Conservation (phyloP, 1,284 basidiomycete species). For the Hortiboletus rubellus region DNA sequence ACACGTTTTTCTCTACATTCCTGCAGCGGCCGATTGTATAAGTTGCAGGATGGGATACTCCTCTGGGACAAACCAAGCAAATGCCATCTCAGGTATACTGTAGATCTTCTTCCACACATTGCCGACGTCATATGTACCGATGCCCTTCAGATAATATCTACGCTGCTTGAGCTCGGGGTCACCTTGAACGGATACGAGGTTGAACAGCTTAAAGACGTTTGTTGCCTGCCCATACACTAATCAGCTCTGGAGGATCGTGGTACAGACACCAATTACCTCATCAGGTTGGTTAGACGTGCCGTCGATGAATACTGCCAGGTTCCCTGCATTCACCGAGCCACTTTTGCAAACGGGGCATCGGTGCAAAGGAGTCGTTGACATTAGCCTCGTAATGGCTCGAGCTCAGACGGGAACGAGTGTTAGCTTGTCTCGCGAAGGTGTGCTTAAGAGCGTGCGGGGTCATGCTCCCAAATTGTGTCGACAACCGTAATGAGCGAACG, state of each 20-base stretch:
- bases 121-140: not conserved
- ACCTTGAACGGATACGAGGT: not conserved
- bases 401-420: no score
- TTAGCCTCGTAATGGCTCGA: not conserved
- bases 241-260: not conserved
- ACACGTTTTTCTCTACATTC: slow-evolving; percentile 21
- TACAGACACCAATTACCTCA: not conserved
- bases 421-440: no score
- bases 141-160: not conserved
- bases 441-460: no score
- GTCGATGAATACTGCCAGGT: slow-evolving; percentile 13
- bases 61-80: slow-evolving; percentile 6
- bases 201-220: slow-evolving; percentile 6
- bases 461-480: no score
- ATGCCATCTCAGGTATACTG: not conserved
- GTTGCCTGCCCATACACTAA: not conserved
- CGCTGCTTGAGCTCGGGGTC: not conserved
- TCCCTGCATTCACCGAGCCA: not conserved
- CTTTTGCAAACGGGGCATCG: slow-evolving; percentile 3
- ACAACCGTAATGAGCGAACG: no score
- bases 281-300: slow-evolving; percentile 12
- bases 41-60: not conserved
- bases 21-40: not conserved
- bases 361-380: not conserved
- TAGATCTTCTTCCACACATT: not conserved